Evolutionary conservation across 108 stramenopile species (phyloP), one percentile per base, ranked within the genome.

Genomic region (Skeletonema menzelii): DNA sequence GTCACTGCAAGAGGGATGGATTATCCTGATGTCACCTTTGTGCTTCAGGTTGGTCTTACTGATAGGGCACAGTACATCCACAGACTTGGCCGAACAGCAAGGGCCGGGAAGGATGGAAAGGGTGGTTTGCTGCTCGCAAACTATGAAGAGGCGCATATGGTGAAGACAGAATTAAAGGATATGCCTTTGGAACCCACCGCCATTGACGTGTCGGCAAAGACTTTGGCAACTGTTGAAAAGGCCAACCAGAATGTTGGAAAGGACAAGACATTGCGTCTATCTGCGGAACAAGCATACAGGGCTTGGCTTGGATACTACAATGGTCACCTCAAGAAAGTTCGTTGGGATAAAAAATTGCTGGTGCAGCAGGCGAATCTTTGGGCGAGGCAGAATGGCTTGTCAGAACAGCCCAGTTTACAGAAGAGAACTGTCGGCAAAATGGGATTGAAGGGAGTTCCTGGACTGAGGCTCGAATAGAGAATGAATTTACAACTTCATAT

Each of bases 51-150:
- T 15, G 91, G 94, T 24, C 58, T 91, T 4, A 84, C 90, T 2
- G 85, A 86, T 61, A 61, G 80, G 46, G 90, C 86, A 30, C 94
- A 95, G 84, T 97, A 97, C 86, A 91, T 96, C 49, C 96, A 97
- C 76, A 83, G 97, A 4, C 81, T 97, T 1, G 97, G 97, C 11
- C 85, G 97, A 31, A 97, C 97, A n/a, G 97, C 92, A 4, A 80
- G 97, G 7, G 95, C 95, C 0, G 96, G 96, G 15, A 67, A 82
- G 24, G 58, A 60, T 10, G 93, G 93, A 8, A 72, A 70, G 28
- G 89, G 88, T 2, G 67, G 78, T 0, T 61, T 92, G 17, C 49
- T 94, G 35, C 37, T 90, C 8, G 65, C 84, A 5, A 62, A 72
- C 34, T 87, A 82, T 64, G 88, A 89, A 80, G 64, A 71, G 42